A percentile compares a stretch with the other conserved stretches of the same genome.
These are phyloP conservation scores for Ophiostoma sp. DNA, from an alignment of 2,329 filamentous ascomycete species.

Conservation along the genomic window DNA sequence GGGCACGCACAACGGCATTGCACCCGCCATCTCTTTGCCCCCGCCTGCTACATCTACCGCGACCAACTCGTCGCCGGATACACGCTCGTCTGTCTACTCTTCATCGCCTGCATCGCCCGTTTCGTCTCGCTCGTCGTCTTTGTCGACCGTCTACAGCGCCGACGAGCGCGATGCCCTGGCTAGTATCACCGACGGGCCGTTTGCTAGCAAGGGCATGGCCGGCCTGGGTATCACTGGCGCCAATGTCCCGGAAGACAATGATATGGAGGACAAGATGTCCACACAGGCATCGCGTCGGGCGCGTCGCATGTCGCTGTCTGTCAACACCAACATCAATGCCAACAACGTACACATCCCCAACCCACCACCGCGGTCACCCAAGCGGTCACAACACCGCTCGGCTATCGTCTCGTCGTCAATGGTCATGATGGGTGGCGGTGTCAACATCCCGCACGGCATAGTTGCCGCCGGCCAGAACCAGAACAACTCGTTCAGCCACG, in stretches of 20 bases:
- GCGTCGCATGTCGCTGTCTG: slow-evolving; percentile 11
- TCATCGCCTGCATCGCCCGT: slow-evolving; percentile 20
- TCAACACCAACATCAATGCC: not conserved
- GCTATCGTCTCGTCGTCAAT: not conserved
- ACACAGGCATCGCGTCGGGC: not conserved
- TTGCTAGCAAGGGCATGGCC: slow-evolving; percentile 15
- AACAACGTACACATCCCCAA: not conserved
- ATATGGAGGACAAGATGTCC: not conserved
- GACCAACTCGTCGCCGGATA: not conserved
- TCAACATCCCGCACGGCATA: slow-evolving; percentile 18
- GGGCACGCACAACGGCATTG: not conserved
- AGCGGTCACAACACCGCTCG: slow-evolving; percentile 7
- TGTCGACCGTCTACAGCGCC: slow-evolving; percentile 54
- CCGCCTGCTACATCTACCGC: not conserved
- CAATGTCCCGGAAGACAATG: not conserved
- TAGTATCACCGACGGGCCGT: slow-evolving; percentile 7
- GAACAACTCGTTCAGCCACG: not conserved
- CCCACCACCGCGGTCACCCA: slow-evolving; percentile 19
- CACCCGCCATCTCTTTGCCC: not conserved
- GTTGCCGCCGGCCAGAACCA: not conserved
- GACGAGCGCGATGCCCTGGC: slow-evolving; percentile 42
- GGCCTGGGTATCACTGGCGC: slow-evolving; percentile 18
- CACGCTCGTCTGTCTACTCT: not conserved
- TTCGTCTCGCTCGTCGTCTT: slow-evolving; percentile 39
- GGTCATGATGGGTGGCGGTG: slow-evolving; percentile 15